Percentiles rank a stretch among this genome's conserved stretches.
Evolutionary conservation across 257 asterid species (phyloP).

Genomic region (Solanum chilense): DNA sequence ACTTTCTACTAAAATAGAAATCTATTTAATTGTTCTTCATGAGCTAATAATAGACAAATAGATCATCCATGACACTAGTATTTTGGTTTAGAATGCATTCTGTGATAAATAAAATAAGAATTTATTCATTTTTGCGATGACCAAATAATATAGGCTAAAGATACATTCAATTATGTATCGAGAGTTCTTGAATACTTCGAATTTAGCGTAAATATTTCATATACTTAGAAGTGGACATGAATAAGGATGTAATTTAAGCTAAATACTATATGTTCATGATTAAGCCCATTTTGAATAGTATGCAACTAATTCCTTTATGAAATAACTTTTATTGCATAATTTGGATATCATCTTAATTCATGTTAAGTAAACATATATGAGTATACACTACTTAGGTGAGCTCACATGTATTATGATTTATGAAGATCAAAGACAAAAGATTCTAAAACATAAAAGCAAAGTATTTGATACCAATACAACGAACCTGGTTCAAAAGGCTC

Average conservation of each 20-base stretch:
- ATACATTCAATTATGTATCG: neutral
- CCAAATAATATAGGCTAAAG: neutral
- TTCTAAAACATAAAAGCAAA: neutral
- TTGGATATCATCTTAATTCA: neutral
- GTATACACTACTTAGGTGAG: neutral
- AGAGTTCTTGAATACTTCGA: too few relatives aligned
- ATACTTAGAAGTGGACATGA: too few relatives aligned
- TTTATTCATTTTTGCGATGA: neutral
- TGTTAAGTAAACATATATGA: neutral
- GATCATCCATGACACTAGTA: neutral
- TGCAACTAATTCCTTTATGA: neutral
- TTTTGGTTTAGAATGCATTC: neutral
- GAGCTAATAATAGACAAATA: neutral
- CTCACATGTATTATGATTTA: neutral
- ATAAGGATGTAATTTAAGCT: too few relatives aligned
- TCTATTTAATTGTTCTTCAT: neutral
- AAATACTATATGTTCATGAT: neutral
- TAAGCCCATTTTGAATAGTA: neutral
- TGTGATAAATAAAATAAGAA: neutral
- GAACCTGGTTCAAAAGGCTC: neutral
- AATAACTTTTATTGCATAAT: neutral
- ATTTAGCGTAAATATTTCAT: too few relatives aligned
- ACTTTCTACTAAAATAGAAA: neutral
- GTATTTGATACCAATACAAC: neutral
- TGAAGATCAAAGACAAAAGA: neutral